These are phyloP conservation scores for Metschnikowia santaceciliae DNA, from an alignment of 805 yeast species.

Conservation along the genomic window DNA sequence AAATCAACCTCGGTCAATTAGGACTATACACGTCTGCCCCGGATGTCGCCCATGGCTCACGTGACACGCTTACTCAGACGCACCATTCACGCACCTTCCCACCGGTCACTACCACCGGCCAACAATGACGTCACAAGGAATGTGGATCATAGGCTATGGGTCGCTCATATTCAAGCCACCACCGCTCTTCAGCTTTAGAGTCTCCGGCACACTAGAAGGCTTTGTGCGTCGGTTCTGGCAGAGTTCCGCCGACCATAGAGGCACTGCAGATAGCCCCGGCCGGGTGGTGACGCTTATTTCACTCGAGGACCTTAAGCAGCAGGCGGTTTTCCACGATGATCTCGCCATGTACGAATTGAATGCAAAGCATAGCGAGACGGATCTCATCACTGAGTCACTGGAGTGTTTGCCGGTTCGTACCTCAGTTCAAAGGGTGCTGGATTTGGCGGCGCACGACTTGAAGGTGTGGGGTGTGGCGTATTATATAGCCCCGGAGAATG, in stretches of 20 bases:
- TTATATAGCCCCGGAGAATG: constrained; percentile 64
- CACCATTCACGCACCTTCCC: neutral
- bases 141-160: constrained; percentile 91
- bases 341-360: constrained; percentile 32
- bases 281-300: constrained; percentile 81
- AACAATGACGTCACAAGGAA: constrained; percentile 24
- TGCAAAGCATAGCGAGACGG: neutral
- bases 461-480: constrained; percentile 81
- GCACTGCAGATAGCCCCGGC: constrained; percentile 83
- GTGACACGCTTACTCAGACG: neutral
- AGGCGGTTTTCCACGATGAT: constrained; percentile 41
- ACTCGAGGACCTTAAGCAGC: constrained; percentile 45
- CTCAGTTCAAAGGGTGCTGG: constrained; percentile 9
- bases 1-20: too few species aligned
- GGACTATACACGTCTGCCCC: too few species aligned
- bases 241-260: constrained; percentile 83
- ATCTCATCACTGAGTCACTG: neutral
- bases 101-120: neutral
- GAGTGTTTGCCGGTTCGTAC: constrained; percentile 8
- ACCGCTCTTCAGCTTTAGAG: constrained; percentile 55
- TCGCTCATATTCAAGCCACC: constrained; percentile 89
- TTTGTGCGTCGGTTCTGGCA: constrained; percentile 89
- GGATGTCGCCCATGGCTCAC: neutral
- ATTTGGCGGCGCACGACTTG: constrained; percentile 40
- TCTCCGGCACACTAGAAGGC: constrained; percentile 75